phyloP scores from a whole-genome alignment of 805 yeast species.

The Debaryomyces maramus region DNA sequence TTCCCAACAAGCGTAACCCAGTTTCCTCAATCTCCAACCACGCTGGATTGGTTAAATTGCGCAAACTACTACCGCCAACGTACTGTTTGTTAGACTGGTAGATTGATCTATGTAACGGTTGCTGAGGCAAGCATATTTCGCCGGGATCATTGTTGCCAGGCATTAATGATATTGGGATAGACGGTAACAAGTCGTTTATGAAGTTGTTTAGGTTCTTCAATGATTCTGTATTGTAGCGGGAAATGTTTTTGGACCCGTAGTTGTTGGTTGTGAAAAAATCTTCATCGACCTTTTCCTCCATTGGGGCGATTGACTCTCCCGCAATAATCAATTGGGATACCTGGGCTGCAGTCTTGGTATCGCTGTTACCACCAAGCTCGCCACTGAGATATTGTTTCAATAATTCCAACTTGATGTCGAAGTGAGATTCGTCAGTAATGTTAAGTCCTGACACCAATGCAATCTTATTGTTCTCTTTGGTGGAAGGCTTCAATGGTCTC shows the following conservation, averaged over 20 bases:
- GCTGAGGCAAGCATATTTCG: slow-evolving; percentile 85
- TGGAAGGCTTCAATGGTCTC: slow-evolving; percentile 22
- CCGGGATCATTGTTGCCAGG: slow-evolving; percentile 88
- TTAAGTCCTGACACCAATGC: slow-evolving; percentile 79
- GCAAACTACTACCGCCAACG: slow-evolving; percentile 37
- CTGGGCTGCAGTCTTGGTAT: slow-evolving; percentile 22
- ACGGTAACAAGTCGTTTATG: slow-evolving; percentile 52
- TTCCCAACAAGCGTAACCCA: slow-evolving; percentile 60
- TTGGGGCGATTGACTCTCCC: slow-evolving; percentile 62
- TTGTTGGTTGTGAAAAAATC: slow-evolving; percentile 38
- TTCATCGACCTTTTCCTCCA: slow-evolving; percentile 24
- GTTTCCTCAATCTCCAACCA: slow-evolving; percentile 55
- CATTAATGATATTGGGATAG: slow-evolving; percentile 72
- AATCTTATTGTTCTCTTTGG: slow-evolving; percentile 42
- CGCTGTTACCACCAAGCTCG: slow-evolving; percentile 48
- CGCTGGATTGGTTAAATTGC: slow-evolving; percentile 58
- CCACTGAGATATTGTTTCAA: slow-evolving; percentile 74
- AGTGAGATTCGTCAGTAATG: slow-evolving; percentile 46
- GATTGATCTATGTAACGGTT: slow-evolving; percentile 78
- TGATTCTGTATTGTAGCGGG: slow-evolving; percentile 51
- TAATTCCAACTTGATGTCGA: slow-evolving; percentile 50
- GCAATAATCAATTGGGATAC: slow-evolving; percentile 61
- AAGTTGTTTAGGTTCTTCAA: slow-evolving; percentile 59
- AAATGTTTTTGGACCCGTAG: slow-evolving; percentile 53
- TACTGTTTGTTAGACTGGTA: slow-evolving; percentile 49